Evolutionary conservation across 305 asterid genomes (phyloP), one percentile per base, ranked within the genome.

Genomic region (Fraxinus ornus): DNA sequence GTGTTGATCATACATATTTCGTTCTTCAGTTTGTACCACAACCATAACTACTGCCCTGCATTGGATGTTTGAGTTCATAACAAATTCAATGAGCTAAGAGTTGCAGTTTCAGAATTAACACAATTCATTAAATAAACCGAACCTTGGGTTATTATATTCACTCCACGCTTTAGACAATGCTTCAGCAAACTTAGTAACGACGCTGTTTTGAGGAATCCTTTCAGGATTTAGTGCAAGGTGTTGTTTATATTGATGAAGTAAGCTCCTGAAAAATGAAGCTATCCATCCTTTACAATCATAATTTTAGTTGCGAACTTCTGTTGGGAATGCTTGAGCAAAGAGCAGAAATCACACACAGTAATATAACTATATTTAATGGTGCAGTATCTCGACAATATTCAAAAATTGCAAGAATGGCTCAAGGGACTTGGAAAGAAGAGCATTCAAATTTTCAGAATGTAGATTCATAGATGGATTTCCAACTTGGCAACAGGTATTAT

Each of bases 1-100:
- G 87, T 91, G 97, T 75, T 94, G 98, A 86, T 96, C 99, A 39
- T 96, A 96, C 98, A 93, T 94, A 86, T 95, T 95, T 37, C 97
- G 89, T 77, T 94, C 99, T 88, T 93, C 98, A 74, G 93, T 64
- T 89, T 94, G 99, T 83, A 94, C 97, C 86, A 93, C 98, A 68
- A 91, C 73, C 97, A 95, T 66, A 87, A 94, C 89, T 39, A 94
- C 90, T 85, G 98, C 93, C 88, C 99, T 96, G 93, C 71, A 87
- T 39, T 85, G 71, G 75, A 77, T 80, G 78, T 82, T 77, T 78
- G 66, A 24, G 84, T 88, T 75, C 87, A 83, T 17, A 7, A 62
- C 35, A 83, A 30, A 70, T 70, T 71, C 64, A 72, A 37, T 26
- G 77, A 82, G 76, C 35, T 71, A 22, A 26, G 28, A 64, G 35